A percentile compares a stretch with the other conserved stretches of the same genome.
These are phyloP conservation scores for Fusarium newnesense DNA, from an alignment of 2,329 filamentous ascomycete genomes.

Conservation along the genomic window DNA sequence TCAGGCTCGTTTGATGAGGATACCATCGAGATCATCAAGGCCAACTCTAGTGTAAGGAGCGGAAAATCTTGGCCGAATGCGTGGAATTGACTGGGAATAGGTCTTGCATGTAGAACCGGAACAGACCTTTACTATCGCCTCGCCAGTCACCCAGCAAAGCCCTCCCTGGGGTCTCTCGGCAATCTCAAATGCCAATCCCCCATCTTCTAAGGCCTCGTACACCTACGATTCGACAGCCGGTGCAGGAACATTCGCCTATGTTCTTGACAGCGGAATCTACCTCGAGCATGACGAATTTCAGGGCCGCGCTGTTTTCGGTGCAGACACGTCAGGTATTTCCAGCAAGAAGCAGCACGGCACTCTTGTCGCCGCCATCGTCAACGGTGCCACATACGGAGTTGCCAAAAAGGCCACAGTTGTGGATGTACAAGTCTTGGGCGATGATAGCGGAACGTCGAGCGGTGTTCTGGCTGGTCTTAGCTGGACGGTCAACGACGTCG, in stretches of 20 bases:
- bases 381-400: conserved; percentile 19
- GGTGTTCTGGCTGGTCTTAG: conserved; percentile 44
- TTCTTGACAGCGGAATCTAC: conserved; percentile 12
- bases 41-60: not conserved
- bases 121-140: not conserved
- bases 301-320: not conserved
- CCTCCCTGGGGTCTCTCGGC: conserved; percentile 9
- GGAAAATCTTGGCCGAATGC: fast-evolving
- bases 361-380: conserved; percentile 15
- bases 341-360: conserved; percentile 17
- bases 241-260: conserved; percentile 4
- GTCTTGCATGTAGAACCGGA: not conserved
- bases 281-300: conserved; percentile 4
- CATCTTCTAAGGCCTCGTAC: not conserved
- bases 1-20: not conserved
- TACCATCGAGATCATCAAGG: conserved; percentile 4
- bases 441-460: not conserved
- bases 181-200: conserved; percentile 12
- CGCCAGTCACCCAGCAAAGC: not conserved
- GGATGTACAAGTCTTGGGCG: conserved; percentile 3
- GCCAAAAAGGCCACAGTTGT: conserved; percentile 22
- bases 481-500: conserved; percentile 49
- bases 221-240: conserved; percentile 18
- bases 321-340: not conserved
- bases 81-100: not conserved